Conservation (phyloP, 2,329 filamentous ascomycete species). For the Meredithiella fracta region DNA sequence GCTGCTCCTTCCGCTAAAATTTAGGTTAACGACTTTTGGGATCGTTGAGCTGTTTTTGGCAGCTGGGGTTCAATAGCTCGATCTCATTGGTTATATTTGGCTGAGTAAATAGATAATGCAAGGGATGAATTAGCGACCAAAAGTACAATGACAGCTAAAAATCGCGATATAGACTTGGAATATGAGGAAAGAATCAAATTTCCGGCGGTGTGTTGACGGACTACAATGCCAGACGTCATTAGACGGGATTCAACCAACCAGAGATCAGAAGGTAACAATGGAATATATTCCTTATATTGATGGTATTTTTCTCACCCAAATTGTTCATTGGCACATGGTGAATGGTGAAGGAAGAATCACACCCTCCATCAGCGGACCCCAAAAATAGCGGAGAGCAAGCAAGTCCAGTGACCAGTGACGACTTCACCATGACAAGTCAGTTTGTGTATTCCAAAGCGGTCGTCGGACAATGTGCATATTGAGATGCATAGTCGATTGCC, state of each 20-base stretch:
- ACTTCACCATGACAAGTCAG: not conserved
- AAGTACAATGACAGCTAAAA: not conserved
- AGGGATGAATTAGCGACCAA: not conserved
- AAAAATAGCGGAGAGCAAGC: not conserved
- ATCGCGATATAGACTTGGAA: no score
- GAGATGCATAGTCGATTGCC: not conserved
- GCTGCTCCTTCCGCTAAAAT: constrained; percentile 5
- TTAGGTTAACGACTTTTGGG: not conserved
- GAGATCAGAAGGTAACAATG: not conserved
- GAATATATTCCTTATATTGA: not conserved
- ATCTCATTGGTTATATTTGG: not conserved
- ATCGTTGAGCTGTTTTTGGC: not conserved
- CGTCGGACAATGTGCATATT: not conserved
- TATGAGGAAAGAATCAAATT: not conserved
- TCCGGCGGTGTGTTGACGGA: not conserved
- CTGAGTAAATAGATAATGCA: not conserved
- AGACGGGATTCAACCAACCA: not conserved
- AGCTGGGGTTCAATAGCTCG: not conserved
- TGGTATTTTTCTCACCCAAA: not conserved
- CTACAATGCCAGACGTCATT: not conserved
- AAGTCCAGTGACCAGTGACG: not conserved
- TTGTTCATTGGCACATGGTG: not conserved
- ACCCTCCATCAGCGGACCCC: not conserved
- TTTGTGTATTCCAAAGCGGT: not conserved
- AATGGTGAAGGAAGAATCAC: not conserved